Evolutionary conservation across 2,329 filamentous ascomycete genomes (phyloP), one percentile per base, ranked within the genome.

Genomic region (Cordyceps cateniannulata): DNA sequence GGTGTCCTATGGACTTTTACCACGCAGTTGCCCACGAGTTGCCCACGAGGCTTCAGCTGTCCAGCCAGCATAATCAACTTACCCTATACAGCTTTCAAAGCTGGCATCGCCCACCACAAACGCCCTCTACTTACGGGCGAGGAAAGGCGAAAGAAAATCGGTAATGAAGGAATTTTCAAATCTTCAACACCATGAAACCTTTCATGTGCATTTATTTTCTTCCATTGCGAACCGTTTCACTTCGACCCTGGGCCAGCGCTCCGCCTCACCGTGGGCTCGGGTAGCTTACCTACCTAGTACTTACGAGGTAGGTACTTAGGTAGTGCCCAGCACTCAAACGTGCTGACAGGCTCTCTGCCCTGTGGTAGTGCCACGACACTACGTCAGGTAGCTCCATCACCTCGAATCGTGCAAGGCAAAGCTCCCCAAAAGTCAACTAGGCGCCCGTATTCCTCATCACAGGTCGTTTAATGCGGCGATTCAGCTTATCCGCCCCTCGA

Each of bases 371-470:
- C 44, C 44, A 50, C 55, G 24, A 50, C 29, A 58, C 45, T 58
- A 58, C 55, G 45, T 58, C 45, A 58, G 45, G 32, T 50, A 45
- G 54, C 54, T 57, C 55, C 45, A 24, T 50, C 55, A n/a, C 32
- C 22, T 49, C 20, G 55, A 48, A 48, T 48, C 54, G 44, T 29
- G 35, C 55, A 16, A 32, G 3, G n/a, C 32, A 58, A 32, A 58
- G 45, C 55, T 49, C 45, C n/a, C n/a, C 45, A 50, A 57, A 50
- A 44, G 14, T 29, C 44, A 35, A 16, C n/a, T 38, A 57, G 9
- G 20, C 54, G 54, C 20, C 44, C 18, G 44, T 38, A 38, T 48
- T 20, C 16, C 18, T 32, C 38, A 20, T 54, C 18, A 47, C 20
- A 57, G 12, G 7, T 20, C 16, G 27, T 38, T 57, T 18, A 27